Evolutionary conservation across 1,284 basidiomycete species (phyloP).

Genomic region (Cerrena zonata): DNA sequence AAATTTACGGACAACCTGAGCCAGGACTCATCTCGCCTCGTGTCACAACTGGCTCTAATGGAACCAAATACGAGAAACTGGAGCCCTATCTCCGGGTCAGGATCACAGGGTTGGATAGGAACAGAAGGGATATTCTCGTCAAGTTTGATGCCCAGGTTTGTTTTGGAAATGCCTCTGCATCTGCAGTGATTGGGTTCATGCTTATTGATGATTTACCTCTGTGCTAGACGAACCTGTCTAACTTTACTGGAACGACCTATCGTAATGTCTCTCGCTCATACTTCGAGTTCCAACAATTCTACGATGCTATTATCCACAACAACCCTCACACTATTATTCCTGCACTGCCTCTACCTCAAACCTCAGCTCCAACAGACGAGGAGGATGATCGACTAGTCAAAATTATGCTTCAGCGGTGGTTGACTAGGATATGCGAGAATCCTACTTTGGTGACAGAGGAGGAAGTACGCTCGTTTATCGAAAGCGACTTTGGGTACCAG

Average conservation of each 20-base stretch:
- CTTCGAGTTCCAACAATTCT: constrained; percentile 86
- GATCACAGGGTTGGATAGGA: constrained; percentile 85
- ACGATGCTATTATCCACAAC: constrained; percentile 75
- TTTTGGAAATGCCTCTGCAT: not conserved
- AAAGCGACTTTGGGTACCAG: constrained; percentile 92
- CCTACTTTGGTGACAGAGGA: constrained; percentile 81
- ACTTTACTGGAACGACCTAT: constrained; percentile 83
- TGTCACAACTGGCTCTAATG: constrained; percentile 57
- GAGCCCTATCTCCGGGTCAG: constrained; percentile 82
- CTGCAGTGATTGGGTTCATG: not conserved
- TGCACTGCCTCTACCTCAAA: constrained; percentile 84
- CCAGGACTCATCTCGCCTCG: constrained; percentile 73
- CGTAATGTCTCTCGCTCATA: constrained; percentile 89
- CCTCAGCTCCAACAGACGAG: constrained; percentile 90
- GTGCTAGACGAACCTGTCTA: constrained; percentile 90
- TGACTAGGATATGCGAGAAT: constrained; percentile 84
- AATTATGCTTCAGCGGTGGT: constrained; percentile 89
- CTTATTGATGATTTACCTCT: no score
- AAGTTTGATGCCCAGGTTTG: constrained; percentile 86
- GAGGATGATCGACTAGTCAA: constrained; percentile 91
- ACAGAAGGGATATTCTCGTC: constrained; percentile 85
- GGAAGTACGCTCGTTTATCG: constrained; percentile 86
- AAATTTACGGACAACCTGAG: constrained; percentile 78
- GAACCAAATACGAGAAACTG: constrained; percentile 61
- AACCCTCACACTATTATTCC: constrained; percentile 90